Base-by-base conservation (phyloP, 2,329 filamentous ascomycete species). In the Penicillium sp. region DNA sequence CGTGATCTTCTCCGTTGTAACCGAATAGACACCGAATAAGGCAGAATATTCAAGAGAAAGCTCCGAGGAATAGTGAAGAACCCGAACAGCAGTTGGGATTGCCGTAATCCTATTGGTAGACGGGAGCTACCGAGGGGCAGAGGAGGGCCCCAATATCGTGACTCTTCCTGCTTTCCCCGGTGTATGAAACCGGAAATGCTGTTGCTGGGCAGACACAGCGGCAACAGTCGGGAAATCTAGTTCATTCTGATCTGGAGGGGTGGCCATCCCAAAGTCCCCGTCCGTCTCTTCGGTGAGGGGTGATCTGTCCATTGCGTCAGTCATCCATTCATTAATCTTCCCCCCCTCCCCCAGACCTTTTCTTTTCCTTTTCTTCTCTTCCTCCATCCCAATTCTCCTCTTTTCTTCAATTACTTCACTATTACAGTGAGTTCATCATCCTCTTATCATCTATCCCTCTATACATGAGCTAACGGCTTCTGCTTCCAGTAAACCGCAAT, bases 81-180 rank as follows among this genome's bases (percentile, higher is more conserved):
- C 60, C 60, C 59, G 59, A 54, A 26, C 34, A 47, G 49, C 19
- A 41, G 37, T 53, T 41, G 45, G 40, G 50, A 55, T 54, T 39
- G 19, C 4, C 9, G 45, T 7, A 34, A 42, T 53, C 56, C 58
- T 43, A 68, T 68, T 68, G 65, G 66, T 43, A 53, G 49, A 49
- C 53, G 61, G 58, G 51, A 64, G 59, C 56, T 64, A 54, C 56
- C 60, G 62, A 63, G 59, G 60, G 55, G 53, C 52, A 53, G 43
- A 41, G 38, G 13, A 38, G 45, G 37, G 19, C 31, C 43, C 51
- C 63, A 58, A 67, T 64, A 66, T 64, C 61, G 64, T 67, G 60
- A 58, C 42, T 58, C 61, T 68, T 61, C 68, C 68, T 69, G 68
- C 62, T 69, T 70, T 68, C 62, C 65, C 68, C 68, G 68, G 67